A percentile compares a stretch with the other conserved stretches of the same genome.
These are phyloP conservation scores for Coemansia sp. DNA, from an alignment of 192 early-diverging fungal genomes.

Conservation along the genomic window DNA sequence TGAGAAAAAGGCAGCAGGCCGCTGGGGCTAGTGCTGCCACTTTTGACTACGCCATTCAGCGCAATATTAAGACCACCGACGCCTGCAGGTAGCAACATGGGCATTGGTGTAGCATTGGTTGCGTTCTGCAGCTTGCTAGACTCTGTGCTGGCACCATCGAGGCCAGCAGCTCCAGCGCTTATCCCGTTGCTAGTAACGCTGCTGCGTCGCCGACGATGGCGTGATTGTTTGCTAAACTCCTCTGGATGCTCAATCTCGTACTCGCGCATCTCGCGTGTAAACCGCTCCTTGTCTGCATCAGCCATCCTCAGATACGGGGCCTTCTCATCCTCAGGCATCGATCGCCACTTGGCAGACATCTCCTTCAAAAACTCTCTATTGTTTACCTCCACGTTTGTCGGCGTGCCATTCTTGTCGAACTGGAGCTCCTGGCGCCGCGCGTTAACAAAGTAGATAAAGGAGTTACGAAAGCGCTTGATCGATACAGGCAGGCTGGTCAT, in stretches of 20 bases:
- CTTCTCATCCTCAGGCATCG: constrained; percentile 44
- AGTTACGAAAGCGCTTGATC: constrained; percentile 55
- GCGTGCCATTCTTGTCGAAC: constrained; percentile 16
- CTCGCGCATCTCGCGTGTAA: constrained; percentile 38
- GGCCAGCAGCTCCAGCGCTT: not conserved
- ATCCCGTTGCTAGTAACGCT: constrained; percentile 19
- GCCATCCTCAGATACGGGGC: constrained; percentile 38
- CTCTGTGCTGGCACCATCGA: not conserved
- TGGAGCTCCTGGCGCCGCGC: constrained; percentile 29
- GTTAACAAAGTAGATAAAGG: constrained; percentile 55
- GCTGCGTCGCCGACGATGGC: constrained; percentile 31
- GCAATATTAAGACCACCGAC: constrained; percentile 25
- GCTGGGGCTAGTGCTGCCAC: constrained; percentile 4
- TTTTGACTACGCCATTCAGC: constrained; percentile 3
- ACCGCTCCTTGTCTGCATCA: constrained; percentile 49
- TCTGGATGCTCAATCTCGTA: constrained; percentile 42
- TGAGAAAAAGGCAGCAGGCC: not conserved
- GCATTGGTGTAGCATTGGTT: not conserved
- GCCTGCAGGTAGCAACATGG: not conserved
- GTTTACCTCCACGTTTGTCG: constrained; percentile 33
- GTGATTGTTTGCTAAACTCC: constrained; percentile 19
- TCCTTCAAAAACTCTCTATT: constrained; percentile 50
- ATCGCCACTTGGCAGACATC: constrained; percentile 49
- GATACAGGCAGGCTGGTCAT: constrained; percentile 41
- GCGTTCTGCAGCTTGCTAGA: constrained; percentile 6